Evolutionary conservation across 345 rosid species (phyloP).

Genomic region (Erucastrum elatum): DNA sequence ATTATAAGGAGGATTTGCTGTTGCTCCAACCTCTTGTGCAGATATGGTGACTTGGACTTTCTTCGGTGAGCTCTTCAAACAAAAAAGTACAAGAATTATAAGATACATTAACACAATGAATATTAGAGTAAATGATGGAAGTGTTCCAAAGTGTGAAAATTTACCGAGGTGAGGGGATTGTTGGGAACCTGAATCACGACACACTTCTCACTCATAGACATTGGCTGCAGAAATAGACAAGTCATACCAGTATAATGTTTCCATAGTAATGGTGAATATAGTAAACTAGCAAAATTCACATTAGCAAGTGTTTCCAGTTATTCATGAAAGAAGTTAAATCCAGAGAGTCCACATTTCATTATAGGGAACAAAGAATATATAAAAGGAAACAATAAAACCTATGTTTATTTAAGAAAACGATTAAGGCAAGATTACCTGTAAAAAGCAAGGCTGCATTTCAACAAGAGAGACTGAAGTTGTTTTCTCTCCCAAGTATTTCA

Average conservation of each 20-base stretch:
- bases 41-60: conserved; percentile 65
- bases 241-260: background rate
- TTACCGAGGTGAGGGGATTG: conserved; percentile 59
- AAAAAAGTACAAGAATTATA: conserved; percentile 14
- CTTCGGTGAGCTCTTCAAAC: conserved; percentile 60
- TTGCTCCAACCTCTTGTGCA: conserved; percentile 87
- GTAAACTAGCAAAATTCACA: background rate
- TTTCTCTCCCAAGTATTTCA: conserved; percentile 82
- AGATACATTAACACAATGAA: conserved; percentile 11
- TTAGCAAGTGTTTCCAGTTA: conserved; percentile 1
- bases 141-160: conserved; percentile 34
- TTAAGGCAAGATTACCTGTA: conserved; percentile 58
- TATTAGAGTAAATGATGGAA: conserved; percentile 6
- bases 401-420: background rate
- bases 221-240: conserved; percentile 25
- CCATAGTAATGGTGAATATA: background rate
- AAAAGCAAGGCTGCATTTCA: conserved; percentile 71
- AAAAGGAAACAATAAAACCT: conserved; percentile 6
- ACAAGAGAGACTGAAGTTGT: conserved; percentile 61
- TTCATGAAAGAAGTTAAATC: conserved; percentile 18
- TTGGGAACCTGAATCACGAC: conserved; percentile 68
- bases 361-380: background rate
- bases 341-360: conserved; percentile 8
- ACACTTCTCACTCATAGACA: conserved; percentile 47
- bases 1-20: conserved; percentile 79